Percentiles rank a stretch among this genome's conserved stretches.
Evolutionary conservation across 2,329 filamentous ascomycete genomes (phyloP).

Genomic region (Aspergillus sp.): DNA sequence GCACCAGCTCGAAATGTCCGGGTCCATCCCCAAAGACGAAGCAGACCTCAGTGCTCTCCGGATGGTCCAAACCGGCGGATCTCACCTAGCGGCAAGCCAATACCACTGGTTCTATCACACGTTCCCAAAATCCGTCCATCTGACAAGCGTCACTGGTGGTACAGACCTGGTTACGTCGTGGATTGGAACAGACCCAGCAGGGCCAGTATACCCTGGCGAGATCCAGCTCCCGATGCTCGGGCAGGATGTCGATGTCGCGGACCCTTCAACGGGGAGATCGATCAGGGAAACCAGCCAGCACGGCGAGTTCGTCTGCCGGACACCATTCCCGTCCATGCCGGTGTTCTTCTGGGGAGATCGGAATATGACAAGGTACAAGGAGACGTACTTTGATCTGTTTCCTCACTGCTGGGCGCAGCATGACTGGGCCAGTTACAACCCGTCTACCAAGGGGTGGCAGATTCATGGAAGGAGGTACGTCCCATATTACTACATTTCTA

Average conservation of each 20-base stretch:
- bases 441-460: conserved; percentile 57
- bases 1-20: no score
- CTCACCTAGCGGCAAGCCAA: no score
- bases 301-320: neutral
- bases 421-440: conserved; percentile 73
- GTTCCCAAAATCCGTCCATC: no score
- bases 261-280: neutral
- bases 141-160: no score
- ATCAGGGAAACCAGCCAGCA: neutral
- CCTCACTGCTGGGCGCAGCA: conserved; percentile 65
- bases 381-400: neutral
- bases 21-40: no score
- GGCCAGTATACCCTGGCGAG: conserved; percentile 61
- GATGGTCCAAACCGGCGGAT: no score
- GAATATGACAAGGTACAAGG: neutral
- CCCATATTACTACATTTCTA: no score
- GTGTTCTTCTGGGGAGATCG: neutral
- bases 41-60: no score
- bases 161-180: no score
- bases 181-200: no score
- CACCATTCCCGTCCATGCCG: neutral
- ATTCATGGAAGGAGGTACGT: conserved; percentile 33
- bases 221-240: conserved; percentile 56
- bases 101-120: no score
- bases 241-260: conserved; percentile 49